phyloP scores from a whole-genome alignment of 2,329 filamentous ascomycete genomes.

The Diaporthe helianthi region DNA sequence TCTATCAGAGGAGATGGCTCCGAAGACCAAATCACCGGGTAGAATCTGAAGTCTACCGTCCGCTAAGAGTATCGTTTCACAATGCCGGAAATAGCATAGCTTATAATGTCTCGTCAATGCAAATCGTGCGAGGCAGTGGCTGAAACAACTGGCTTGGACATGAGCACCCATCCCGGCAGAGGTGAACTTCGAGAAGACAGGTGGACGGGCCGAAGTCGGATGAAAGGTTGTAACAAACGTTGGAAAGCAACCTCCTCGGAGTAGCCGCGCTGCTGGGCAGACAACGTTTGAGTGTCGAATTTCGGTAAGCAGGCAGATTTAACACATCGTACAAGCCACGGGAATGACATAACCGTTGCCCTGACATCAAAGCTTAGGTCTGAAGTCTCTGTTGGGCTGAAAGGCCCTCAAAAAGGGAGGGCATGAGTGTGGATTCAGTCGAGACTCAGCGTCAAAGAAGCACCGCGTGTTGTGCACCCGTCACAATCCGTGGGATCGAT shows the following conservation, averaged over 20 bases:
- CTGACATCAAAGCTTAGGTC: background rate
- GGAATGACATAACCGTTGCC: background rate
- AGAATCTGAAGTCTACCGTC: background rate
- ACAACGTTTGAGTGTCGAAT: background rate
- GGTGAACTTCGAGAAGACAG: conserved; percentile 26
- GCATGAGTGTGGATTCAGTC: background rate
- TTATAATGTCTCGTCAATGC: conserved; percentile 31
- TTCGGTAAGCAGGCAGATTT: background rate
- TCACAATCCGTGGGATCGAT: background rate
- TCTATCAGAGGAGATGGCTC: conserved; percentile 1
- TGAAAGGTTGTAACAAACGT: background rate
- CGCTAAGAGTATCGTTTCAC: conserved; percentile 31
- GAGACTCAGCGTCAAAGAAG: background rate
- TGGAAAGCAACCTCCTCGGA: conserved; percentile 5
- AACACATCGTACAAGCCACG: conserved; percentile 8
- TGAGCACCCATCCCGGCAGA: background rate
- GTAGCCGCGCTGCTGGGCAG: conserved; percentile 7
- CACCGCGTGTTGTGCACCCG: background rate
- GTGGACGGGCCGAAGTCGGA: conserved; percentile 2
- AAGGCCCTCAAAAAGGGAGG: background rate
- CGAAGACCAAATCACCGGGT: background rate
- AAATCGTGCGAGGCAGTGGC: conserved; percentile 25
- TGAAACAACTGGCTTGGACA: conserved; percentile 28
- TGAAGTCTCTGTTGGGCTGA: background rate
- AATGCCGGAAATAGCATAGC: conserved; percentile 16